phyloP scores from a whole-genome alignment of 2,329 filamentous ascomycete genomes.

The Fusarium azukiicola region DNA sequence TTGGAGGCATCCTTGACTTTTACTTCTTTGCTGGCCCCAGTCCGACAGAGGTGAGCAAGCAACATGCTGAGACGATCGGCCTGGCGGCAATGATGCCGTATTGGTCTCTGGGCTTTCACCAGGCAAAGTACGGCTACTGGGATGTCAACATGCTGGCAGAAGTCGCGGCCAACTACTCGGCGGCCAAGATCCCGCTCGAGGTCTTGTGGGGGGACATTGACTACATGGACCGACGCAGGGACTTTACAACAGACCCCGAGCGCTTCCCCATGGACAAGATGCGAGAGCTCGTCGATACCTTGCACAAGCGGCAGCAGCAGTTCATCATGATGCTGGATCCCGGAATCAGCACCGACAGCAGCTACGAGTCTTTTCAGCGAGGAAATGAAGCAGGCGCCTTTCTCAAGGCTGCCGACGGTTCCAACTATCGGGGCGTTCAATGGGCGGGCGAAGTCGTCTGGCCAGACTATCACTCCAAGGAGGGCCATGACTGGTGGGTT shows the following conservation, averaged over 20 bases:
- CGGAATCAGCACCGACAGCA: slow-evolving; percentile 73
- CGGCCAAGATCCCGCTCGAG: slow-evolving; percentile 84
- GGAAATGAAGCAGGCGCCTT: slow-evolving; percentile 71
- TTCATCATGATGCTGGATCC: slow-evolving; percentile 91
- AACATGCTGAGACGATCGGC: slow-evolving; percentile 85
- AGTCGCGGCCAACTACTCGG: slow-evolving; percentile 83
- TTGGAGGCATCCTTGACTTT: slow-evolving; percentile 89
- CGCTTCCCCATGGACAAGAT: slow-evolving; percentile 81
- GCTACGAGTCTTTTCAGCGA: slow-evolving; percentile 67
- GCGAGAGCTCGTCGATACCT: slow-evolving; percentile 82
- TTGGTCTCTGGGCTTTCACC: slow-evolving; percentile 90
- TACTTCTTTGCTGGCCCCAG: slow-evolving; percentile 89
- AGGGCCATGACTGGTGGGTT: slow-evolving; percentile 85
- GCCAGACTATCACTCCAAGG: slow-evolving; percentile 88
- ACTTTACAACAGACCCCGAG: slow-evolving; percentile 85
- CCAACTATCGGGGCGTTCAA: slow-evolving; percentile 82
- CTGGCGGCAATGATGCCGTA: slow-evolving; percentile 90
- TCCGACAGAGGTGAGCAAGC: slow-evolving; percentile 83
- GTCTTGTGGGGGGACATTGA: slow-evolving; percentile 87
- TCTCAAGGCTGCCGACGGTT: slow-evolving; percentile 75
- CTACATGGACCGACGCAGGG: slow-evolving; percentile 78
- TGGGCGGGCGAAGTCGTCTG: slow-evolving; percentile 88
- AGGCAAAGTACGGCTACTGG: slow-evolving; percentile 90
- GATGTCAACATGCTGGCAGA: slow-evolving; percentile 85
- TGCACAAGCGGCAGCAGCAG: slow-evolving; percentile 84